Conservation (phyloP, 2,329 filamentous ascomycete species). For the Xylaria sp. region DNA sequence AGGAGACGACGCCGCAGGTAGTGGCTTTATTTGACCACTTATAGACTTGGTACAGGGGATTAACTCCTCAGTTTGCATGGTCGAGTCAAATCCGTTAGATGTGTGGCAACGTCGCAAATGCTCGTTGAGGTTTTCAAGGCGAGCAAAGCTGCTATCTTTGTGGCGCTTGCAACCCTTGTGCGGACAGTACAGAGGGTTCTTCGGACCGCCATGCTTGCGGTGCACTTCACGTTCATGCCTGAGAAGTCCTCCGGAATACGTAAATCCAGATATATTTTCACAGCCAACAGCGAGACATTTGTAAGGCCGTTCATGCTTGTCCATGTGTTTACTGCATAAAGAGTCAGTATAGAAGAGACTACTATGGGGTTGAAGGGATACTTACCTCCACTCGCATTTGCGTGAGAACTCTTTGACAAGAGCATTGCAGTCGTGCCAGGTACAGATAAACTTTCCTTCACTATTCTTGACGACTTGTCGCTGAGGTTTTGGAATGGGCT, state of each 20-base stretch:
- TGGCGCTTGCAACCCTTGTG: conserved; percentile 89
- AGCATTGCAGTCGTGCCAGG: conserved; percentile 73
- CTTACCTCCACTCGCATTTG: conserved; percentile 95
- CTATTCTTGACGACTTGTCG: conserved; percentile 69
- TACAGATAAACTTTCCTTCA: conserved; percentile 82
- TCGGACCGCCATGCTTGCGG: conserved; percentile 86
- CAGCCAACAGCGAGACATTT: conserved; percentile 85
- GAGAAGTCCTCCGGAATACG: conserved; percentile 89
- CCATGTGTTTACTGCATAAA: conserved; percentile 87
- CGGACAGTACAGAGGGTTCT: conserved; percentile 87
- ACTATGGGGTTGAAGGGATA: conserved; percentile 40
- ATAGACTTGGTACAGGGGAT: conserved; percentile 38
- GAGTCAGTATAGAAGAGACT: conserved; percentile 38
- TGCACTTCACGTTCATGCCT: conserved; percentile 95
- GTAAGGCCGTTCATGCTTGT: conserved; percentile 95
- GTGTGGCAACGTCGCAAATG: conserved; percentile 90
- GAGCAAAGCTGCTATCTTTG: conserved; percentile 85
- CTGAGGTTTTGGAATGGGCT: conserved; percentile 68
- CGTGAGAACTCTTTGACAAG: conserved; percentile 72
- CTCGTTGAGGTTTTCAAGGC: conserved; percentile 93
- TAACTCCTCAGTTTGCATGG: conserved; percentile 37
- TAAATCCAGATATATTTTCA: conserved; percentile 92
- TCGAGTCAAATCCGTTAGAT: conserved; percentile 47
- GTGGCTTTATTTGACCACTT: neutral
- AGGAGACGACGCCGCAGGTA: conserved; percentile 7